A percentile compares a stretch with the other conserved stretches of the same genome.
phyloP scores from a whole-genome alignment of 2,329 filamentous ascomycete species.

The Boeremia lycopersici region DNA sequence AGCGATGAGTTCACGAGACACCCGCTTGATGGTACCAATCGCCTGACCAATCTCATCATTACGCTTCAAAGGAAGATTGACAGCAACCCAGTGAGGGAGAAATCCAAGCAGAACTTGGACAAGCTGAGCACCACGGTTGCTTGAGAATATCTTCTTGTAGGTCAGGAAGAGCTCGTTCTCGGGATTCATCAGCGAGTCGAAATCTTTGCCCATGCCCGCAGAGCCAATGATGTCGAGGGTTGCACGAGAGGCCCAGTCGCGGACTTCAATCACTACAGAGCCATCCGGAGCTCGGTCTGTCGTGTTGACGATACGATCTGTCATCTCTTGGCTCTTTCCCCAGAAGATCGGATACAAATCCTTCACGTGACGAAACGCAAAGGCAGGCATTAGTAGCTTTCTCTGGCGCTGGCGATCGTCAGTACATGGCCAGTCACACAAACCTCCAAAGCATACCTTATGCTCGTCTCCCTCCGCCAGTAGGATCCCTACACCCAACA shows the following conservation, averaged over 20 bases:
- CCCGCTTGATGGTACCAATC: constrained; percentile 55
- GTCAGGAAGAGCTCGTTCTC: constrained; percentile 59
- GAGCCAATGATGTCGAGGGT: constrained; percentile 65
- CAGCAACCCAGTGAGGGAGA: constrained; percentile 67
- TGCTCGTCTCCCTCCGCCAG: constrained; percentile 92
- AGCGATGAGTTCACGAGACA: constrained; percentile 71
- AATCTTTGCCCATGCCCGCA: constrained; percentile 63
- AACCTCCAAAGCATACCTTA: constrained; percentile 55
- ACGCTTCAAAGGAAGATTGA: constrained; percentile 69
- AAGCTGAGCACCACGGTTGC: constrained; percentile 57
- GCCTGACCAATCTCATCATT: constrained; percentile 58
- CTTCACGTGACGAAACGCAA: constrained; percentile 58
- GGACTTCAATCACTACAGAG: constrained; percentile 51
- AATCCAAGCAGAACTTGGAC: constrained; percentile 66
- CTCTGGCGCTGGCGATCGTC: constrained; percentile 48
- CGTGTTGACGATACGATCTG: constrained; percentile 39
- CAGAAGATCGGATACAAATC: constrained; percentile 58
- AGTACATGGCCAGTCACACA: not conserved
- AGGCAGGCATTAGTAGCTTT: constrained; percentile 56
- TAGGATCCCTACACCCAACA: constrained; percentile 74
- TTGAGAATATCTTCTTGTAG: constrained; percentile 59
- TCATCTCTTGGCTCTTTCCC: constrained; percentile 54
- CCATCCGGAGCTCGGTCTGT: constrained; percentile 31
- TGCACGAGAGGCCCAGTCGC: constrained; percentile 56
- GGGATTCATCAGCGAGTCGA: constrained; percentile 57